These are phyloP conservation scores for Thelonectria rubi DNA, from an alignment of 2,329 filamentous ascomycete genomes.

Conservation along the genomic window DNA sequence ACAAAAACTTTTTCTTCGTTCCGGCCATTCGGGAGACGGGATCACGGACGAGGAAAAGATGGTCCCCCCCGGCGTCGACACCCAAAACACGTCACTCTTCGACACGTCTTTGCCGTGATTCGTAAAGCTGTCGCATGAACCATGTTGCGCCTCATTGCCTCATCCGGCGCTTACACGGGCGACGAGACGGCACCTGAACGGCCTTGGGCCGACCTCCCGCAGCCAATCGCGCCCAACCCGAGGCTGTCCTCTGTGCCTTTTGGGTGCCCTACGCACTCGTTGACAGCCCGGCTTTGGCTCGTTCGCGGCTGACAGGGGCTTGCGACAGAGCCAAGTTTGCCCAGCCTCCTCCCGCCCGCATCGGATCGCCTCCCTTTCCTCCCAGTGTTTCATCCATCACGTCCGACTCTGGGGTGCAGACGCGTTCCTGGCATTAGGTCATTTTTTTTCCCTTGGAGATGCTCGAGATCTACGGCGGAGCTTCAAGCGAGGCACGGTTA, in stretches of 20 bases:
- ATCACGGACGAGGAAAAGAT: not conserved
- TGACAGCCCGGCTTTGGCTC: too few species aligned
- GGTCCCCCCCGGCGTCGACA: not conserved
- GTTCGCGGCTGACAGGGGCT: slow-evolving; percentile 1
- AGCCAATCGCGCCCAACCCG: not conserved
- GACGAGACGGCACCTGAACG: too few species aligned
- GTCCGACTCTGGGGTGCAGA: slow-evolving; percentile 5
- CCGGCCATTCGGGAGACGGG: slow-evolving; percentile 7
- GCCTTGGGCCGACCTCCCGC: not conserved
- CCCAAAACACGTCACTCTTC: not conserved
- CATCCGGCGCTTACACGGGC: not conserved
- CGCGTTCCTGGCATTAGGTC: slow-evolving; percentile 10
- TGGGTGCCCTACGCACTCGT: not conserved
- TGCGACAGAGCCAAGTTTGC: not conserved
- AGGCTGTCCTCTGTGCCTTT: not conserved
- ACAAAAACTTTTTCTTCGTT: too few species aligned
- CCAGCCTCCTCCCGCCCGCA: slow-evolving; percentile 1
- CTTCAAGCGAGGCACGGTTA: not conserved
- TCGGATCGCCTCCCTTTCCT: not conserved
- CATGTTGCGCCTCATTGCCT: slow-evolving; percentile 1
- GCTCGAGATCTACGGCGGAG: not conserved
- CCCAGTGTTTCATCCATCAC: not conserved
- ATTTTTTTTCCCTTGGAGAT: slow-evolving; percentile 1
- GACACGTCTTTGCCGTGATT: too few species aligned
- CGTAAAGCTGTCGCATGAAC: slow-evolving; percentile 9